Evolutionary conservation across 768 basidiomycete genomes (phyloP).

Genomic region (Podaxis sp.): DNA sequence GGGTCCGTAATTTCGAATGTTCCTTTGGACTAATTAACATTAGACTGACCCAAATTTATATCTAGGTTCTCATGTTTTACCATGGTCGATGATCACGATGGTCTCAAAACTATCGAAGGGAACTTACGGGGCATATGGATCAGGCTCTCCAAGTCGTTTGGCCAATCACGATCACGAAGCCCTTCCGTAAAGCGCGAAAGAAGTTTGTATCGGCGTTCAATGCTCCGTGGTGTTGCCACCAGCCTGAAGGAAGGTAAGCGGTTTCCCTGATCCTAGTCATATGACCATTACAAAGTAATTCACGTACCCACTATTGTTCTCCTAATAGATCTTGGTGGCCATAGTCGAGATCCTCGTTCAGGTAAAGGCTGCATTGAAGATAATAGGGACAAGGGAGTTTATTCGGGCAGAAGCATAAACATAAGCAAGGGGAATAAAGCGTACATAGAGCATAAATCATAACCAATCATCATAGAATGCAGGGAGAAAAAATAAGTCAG

Average conservation of each 20-base stretch:
- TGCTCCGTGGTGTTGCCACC: background rate
- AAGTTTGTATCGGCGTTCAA: background rate
- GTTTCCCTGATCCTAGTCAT: background rate
- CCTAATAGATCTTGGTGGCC: background rate
- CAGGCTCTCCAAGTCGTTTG: background rate
- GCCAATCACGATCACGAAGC: background rate
- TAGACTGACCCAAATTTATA: background rate
- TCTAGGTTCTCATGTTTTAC: background rate
- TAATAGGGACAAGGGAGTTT: background rate
- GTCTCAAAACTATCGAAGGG: background rate
- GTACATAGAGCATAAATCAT: slow-evolving; percentile 6
- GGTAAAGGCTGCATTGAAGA: background rate
- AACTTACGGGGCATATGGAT: background rate
- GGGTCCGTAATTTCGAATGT: background rate
- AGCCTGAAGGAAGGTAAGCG: background rate
- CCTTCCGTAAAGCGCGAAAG: background rate
- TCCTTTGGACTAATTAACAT: background rate
- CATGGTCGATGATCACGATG: background rate
- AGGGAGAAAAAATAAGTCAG: slow-evolving; percentile 2
- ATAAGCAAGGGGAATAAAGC: background rate
- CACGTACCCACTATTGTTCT: background rate
- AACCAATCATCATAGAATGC: background rate
- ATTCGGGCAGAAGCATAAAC: background rate
- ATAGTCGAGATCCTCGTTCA: background rate
- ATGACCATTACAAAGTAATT: background rate